Evolutionary conservation across 169 alveolate genomes (phyloP).

Genomic region (Plasmodium adleri): DNA sequence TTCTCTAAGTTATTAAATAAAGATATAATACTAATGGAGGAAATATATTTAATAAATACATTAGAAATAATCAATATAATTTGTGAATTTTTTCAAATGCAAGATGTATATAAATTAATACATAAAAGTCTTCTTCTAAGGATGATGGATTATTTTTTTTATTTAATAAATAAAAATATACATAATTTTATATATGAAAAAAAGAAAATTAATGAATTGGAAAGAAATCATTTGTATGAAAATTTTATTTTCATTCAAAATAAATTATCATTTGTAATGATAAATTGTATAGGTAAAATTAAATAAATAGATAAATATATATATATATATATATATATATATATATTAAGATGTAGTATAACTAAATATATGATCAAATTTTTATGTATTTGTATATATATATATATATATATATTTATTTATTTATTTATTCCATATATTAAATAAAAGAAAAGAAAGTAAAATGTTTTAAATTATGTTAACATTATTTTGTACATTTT

Average conservation of each 20-base stretch:
- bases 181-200: slow-evolving; percentile 9
- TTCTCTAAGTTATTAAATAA: slow-evolving; percentile 29
- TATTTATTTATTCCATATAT: not conserved
- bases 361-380: not conserved
- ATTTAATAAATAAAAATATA: slow-evolving; percentile 34
- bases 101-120: slow-evolving; percentile 32
- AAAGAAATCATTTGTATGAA: slow-evolving; percentile 24
- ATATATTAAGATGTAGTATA: no score
- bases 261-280: slow-evolving; percentile 49
- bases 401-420: not conserved
- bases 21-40: slow-evolving; percentile 40
- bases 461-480: no score
- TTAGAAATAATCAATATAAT: slow-evolving; percentile 38
- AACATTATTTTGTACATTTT: not conserved
- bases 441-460: no score
- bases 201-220: slow-evolving; percentile 34
- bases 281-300: slow-evolving; percentile 28
- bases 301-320: not conserved
- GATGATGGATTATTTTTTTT: slow-evolving; percentile 67
- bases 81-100: slow-evolving; percentile 70
- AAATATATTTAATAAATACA: slow-evolving; percentile 35
- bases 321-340: not conserved
- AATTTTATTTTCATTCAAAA: slow-evolving; percentile 38
- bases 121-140: slow-evolving; percentile 39
- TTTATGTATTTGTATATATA: not conserved